phyloP scores from a whole-genome alignment of 2,329 filamentous ascomycete genomes.

The Xylariales sp. region DNA sequence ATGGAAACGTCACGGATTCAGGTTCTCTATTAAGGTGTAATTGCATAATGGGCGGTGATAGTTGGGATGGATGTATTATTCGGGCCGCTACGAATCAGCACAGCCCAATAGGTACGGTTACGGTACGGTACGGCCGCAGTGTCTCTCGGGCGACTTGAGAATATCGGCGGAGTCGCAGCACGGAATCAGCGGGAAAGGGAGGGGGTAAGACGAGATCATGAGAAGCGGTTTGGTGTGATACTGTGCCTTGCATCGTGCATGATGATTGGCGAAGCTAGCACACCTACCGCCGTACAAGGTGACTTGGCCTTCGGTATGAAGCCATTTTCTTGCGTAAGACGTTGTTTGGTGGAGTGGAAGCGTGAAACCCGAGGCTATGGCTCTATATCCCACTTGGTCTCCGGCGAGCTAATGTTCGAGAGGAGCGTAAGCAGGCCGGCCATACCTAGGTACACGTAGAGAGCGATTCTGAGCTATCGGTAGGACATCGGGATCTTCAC shows the following conservation, averaged over 20 bases:
- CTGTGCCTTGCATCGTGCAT: slow-evolving; percentile 41
- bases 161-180: slow-evolving; percentile 12
- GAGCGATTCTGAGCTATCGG: neutral
- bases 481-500: neutral
- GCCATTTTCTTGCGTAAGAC: slow-evolving; percentile 19
- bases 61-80: slow-evolving; percentile 10
- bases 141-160: slow-evolving; percentile 11
- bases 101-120: neutral
- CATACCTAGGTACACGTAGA: no score
- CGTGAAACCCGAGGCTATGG: slow-evolving; percentile 28
- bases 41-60: neutral
- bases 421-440: neutral
- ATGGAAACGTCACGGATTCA: neutral
- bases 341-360: neutral
- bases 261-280: slow-evolving; percentile 37
- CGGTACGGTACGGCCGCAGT: neutral
- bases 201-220: slow-evolving; percentile 36
- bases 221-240: slow-evolving; percentile 32
- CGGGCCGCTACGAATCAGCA: slow-evolving; percentile 12
- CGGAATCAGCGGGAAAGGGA: slow-evolving; percentile 28
- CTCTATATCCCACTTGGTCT: slow-evolving; percentile 4
- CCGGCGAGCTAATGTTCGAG: neutral
- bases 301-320: slow-evolving; percentile 23
- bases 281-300: slow-evolving; percentile 13
- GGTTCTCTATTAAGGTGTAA: neutral